Base-by-base conservation (phyloP, 495 filamentous ascomycete genomes). In the Stereocaulon alpinum region DNA sequence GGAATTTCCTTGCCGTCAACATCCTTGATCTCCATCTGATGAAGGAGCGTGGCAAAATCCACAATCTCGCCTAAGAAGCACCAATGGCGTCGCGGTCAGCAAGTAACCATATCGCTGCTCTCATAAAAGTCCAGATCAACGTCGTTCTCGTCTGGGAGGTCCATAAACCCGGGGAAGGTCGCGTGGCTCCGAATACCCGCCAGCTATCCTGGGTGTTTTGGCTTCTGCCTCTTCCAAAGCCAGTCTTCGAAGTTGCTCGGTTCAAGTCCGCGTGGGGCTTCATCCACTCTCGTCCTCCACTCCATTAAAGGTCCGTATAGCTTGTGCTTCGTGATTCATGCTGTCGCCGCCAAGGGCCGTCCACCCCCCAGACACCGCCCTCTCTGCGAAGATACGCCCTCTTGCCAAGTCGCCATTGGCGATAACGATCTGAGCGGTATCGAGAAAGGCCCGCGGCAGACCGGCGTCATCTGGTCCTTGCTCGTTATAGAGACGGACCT, bases 331-430 rank as follows among this genome's bases (percentile, higher is more conserved):
- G 63, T 55, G n/a, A 74, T 67, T 62, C 2, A 68, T 56, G 20
- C 68, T 68, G 48, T 75, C 72, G n/a, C 69, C 62, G 0, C 74
- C 75, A 47, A 69, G 69, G 50, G 68, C 66, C 22, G 68, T 63
- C 47, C 58, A 60, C 56, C 71, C 66, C 40, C 17, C 27, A 22
- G 32, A 32, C 37, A 51, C 50, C 50, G 72, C 71, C 62, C 67
- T 71, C 60, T 72, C 67, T 32, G 72, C 73, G 69, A 77, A 78
- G 12, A 68, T 67, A 37, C 72, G 73, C 41, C 76, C 76, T 40
- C 75, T 64, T 51, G 73, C 72, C 55, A 67, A 56, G 60, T 78
- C 76, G 6, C 72, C 63, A 62, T 78, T 75, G 51, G 72, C 67
- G 52, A 70, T 71, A 58, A 67, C 67, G 22, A 78, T 69, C 63